These are phyloP conservation scores for Limonium bicolor DNA, from an alignment of 148 eudicot genomes.

Conservation along the genomic window DNA sequence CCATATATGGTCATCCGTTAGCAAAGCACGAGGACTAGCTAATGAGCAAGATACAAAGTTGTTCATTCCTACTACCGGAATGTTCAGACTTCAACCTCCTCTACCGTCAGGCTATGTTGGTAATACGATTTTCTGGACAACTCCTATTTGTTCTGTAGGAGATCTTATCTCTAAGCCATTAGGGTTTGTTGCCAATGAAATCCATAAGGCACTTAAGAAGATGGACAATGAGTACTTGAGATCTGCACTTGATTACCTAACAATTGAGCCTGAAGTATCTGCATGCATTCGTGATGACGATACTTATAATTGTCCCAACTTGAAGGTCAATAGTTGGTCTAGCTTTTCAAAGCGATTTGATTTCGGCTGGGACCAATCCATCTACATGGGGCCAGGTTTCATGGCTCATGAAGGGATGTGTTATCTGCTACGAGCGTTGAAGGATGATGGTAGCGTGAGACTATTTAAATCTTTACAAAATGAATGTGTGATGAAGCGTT, in stretches of 20 bases:
- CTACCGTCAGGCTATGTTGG: slow-evolving; percentile 13
- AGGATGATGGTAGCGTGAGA: slow-evolving; percentile 1
- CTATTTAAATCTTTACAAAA: slow-evolving; percentile 1
- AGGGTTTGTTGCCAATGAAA: slow-evolving; percentile 4
- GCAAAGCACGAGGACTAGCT: slow-evolving; percentile 1
- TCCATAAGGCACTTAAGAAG: slow-evolving; percentile 7
- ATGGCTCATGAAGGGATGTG: background rate
- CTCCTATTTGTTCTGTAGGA: slow-evolving; percentile 6
- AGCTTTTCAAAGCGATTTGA: slow-evolving; percentile 6
- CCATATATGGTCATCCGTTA: background rate
- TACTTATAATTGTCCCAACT: background rate
- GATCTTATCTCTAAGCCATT: slow-evolving; percentile 4
- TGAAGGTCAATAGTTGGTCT: slow-evolving; percentile 5
- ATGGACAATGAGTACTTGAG: slow-evolving; percentile 11
- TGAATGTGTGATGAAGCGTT: slow-evolving; percentile 1
- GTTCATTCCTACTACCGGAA: slow-evolving; percentile 7
- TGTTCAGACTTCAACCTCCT: slow-evolving; percentile 2
- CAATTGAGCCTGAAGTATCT: background rate
- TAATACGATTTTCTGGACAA: slow-evolving; percentile 3
- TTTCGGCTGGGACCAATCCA: slow-evolving; percentile 14
- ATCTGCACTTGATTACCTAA: slow-evolving; percentile 9
- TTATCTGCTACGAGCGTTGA: background rate
- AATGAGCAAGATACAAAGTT: slow-evolving; percentile 8
- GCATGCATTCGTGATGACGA: background rate
- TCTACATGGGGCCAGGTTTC: slow-evolving; percentile 1